Base-by-base conservation (phyloP, 352 stramenopile species). In the Pythium sp. region DNA sequence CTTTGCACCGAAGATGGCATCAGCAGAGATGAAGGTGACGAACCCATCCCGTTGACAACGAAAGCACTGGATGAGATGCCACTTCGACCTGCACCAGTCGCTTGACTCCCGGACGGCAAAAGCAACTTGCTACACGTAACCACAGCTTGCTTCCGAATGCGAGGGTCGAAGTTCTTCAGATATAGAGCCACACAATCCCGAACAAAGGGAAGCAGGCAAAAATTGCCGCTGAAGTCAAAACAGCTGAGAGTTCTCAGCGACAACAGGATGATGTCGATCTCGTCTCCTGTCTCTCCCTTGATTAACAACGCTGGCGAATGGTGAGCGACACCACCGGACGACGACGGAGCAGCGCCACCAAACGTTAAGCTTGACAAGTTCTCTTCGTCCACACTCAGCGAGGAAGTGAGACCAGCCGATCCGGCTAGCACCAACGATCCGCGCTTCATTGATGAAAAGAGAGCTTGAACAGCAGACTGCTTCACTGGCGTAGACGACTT, bases 151-250 rank as follows among this genome's bases (percentile, higher is more conserved):
- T 97, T 89, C 15, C 97, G 82, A 43, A 99, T 93, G 46, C 90
- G 84, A 22, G 79, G 79, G 32, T 97, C 93, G 6, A 86, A 79
- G 66, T 98, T 95, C 36, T 85, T 90, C 34, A 99, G 75, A 70
- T 99, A 99, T 38, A 92, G 70, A 1, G 91, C 78, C 41, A 98
- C 94, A 34, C 97, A 97, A 71, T 99, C 91, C 22, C 94, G 85
- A 15, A 99, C 90, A 77, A 99, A 99, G 8, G 97, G 96, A 49
- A 99, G 72, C 7, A 99, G 73, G 58, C 92, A 97, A 56, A 98
- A 95, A n/a, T 84, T 94, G 14, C 91, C 86, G 60, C 89, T 91
- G 62, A 98, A 96, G 64, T 92, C 85, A 73, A 99, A 99, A 59
- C 86, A 96, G 64, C 94, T 94, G 20, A 99, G 76, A 7, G 97